These are phyloP conservation scores for Lentinula raphanica DNA, from an alignment of 768 basidiomycete species.

Conservation along the genomic window DNA sequence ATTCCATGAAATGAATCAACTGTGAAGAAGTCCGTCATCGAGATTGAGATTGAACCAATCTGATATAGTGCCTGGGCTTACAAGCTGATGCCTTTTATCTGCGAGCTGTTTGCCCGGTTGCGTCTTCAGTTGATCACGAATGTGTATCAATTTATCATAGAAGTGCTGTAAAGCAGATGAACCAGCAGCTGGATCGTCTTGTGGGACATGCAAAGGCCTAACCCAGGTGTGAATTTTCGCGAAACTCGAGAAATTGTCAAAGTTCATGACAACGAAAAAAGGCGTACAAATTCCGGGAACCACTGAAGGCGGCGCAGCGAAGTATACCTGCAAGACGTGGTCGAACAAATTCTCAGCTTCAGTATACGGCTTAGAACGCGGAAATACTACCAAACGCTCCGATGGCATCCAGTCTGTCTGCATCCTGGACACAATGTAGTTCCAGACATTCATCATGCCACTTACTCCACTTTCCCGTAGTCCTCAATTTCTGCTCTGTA, in stretches of 20 bases:
- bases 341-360: neutral
- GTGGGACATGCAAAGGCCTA: conserved; percentile 43
- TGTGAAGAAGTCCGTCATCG: conserved; percentile 20
- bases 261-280: neutral
- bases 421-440: conserved; percentile 79
- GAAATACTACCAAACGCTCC: conserved; percentile 67
- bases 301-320: conserved; percentile 64
- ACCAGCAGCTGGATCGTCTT: conserved; percentile 37
- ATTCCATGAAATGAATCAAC: conserved; percentile 60
- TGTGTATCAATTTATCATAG: conserved; percentile 77
- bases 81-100: conserved; percentile 65
- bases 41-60: neutral
- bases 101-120: conserved; percentile 63
- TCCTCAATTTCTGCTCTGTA: conserved; percentile 67
- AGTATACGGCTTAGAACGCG: conserved; percentile 21
- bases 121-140: conserved; percentile 74
- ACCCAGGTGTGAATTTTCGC: neutral
- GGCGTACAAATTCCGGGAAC: conserved; percentile 46
- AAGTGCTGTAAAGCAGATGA: conserved; percentile 75
- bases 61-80: conserved; percentile 29
- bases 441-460: conserved; percentile 74
- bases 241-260: neutral
- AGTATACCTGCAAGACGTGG: conserved; percentile 44
- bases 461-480: conserved; percentile 46
- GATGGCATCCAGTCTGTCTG: conserved; percentile 74